These are phyloP conservation scores for Mortierella sp. DNA, from an alignment of 371 early-diverging fungal genomes.

Conservation along the genomic window DNA sequence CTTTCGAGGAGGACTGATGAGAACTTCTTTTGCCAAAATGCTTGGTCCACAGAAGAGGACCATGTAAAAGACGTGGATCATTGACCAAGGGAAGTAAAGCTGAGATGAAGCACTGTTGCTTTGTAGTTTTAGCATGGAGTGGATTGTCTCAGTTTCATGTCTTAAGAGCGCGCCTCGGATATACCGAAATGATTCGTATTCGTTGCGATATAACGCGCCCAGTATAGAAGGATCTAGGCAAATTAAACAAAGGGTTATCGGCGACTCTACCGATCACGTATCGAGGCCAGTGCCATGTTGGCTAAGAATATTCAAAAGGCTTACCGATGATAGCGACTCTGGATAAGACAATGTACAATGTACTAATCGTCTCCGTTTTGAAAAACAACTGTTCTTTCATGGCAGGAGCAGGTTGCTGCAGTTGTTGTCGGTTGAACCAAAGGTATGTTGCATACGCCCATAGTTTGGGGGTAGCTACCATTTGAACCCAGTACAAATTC, in stretches of 20 bases:
- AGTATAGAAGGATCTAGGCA: slow-evolving; percentile 11
- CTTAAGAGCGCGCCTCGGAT: slow-evolving; percentile 6
- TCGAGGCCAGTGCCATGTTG: neutral
- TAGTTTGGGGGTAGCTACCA: neutral
- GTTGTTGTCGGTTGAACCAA: slow-evolving; percentile 2
- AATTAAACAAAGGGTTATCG: no score
- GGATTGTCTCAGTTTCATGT: neutral
- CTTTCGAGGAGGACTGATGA: neutral
- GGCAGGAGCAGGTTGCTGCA: neutral
- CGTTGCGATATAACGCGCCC: slow-evolving; percentile 12
- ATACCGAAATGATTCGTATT: slow-evolving; percentile 6
- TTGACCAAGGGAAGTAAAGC: slow-evolving; percentile 19
- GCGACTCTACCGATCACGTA: neutral
- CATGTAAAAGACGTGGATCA: slow-evolving; percentile 17
- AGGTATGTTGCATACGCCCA: slow-evolving; percentile 13
- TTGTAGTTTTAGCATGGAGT: neutral
- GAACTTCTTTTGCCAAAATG: slow-evolving; percentile 1
- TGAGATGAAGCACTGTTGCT: neutral
- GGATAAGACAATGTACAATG: neutral
- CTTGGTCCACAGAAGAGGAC: slow-evolving; percentile 21
- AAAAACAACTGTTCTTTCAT: neutral
- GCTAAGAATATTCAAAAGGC: neutral
- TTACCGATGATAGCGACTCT: neutral
- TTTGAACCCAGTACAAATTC: slow-evolving; percentile 14
- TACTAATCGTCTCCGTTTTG: neutral